A percentile compares a stretch with the other conserved stretches of the same genome.
Evolutionary conservation across 192 early-diverging fungal species (phyloP).

Genomic region (Haplosporangium gracile): DNA sequence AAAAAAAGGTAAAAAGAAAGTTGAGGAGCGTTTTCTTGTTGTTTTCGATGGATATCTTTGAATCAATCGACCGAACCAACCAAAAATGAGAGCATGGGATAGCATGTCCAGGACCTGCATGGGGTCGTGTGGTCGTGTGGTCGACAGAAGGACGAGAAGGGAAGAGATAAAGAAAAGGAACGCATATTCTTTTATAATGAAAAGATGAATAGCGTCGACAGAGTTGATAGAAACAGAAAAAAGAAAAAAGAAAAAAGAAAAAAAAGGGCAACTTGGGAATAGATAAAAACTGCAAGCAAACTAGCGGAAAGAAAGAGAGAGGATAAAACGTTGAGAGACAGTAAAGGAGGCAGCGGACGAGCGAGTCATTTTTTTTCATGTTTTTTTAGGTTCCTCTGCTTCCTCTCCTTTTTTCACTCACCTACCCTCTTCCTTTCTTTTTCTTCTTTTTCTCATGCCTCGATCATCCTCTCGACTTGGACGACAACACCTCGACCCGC

Average conservation of each 20-base stretch:
- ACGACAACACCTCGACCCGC: slow-evolving; percentile 2
- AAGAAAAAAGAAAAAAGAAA: neutral
- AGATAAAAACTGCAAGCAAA: neutral
- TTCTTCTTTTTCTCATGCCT: slow-evolving; percentile 9
- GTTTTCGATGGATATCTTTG: neutral
- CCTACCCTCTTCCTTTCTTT: neutral
- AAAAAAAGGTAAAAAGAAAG: neutral
- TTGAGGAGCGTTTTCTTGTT: neutral
- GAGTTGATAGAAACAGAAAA: neutral
- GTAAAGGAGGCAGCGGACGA: too few species aligned
- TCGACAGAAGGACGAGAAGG: neutral
- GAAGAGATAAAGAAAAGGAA: neutral
- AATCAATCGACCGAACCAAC: slow-evolving; percentile 8
- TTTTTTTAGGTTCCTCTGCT: slow-evolving; percentile 5
- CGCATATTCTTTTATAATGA: neutral
- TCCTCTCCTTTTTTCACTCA: neutral
- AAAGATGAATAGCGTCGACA: neutral
- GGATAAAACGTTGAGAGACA: neutral
- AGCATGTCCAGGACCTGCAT: neutral
- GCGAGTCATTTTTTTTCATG: neutral
- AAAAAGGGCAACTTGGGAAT: neutral
- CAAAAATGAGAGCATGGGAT: slow-evolving; percentile 6
- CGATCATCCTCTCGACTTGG: neutral
- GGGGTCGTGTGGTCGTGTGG: slow-evolving; percentile 9
- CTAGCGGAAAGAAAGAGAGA: neutral